Evolutionary conservation across 768 basidiomycete genomes (phyloP), one percentile per base, ranked within the genome.

Genomic region (Lanmaoa rubissima): DNA sequence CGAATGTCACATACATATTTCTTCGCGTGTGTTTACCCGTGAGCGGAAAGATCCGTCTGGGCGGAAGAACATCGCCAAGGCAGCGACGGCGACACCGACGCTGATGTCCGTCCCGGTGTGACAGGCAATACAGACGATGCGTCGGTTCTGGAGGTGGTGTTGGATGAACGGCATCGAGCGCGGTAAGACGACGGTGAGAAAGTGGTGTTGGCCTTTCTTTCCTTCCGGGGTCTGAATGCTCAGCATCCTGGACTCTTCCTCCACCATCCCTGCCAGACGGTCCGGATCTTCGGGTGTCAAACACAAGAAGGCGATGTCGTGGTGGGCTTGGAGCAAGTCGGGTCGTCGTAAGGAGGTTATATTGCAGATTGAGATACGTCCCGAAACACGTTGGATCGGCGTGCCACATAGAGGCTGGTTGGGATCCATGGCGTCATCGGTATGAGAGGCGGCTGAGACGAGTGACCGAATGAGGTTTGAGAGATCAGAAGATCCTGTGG

Each of bases 81-180:
- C 79, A 13, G 77, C 81, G 3, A 91, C 61, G 1, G 79, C 83
- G 1, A 91, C 76, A 2, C 90, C 89, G 3, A 88, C 78, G 51
- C 84, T 80, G 4, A 76, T 65, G 61, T 93, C 87, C 32, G 80
- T 81, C 9, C 88, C 87, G 0, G 75, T 76, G 31, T 77, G 77
- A 58, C 84, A 86, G 24, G 78, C 78, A 21, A 85, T 71, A 59
- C 83, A 83, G 0, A 86, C 65, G 10, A 64, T 58, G 16, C 58
- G 62, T 0, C 74, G 76, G 14, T 61, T 38, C 10, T 61, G 42
- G 2, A 91, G 73, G 13, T 78, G 70, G 0, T 56, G 24, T 2
- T 60, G 61, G 32, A 84, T 78, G 63, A 84, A 88, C 1, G 65
- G 62, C 50, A 82, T 72, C 1, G 81, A 70, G 8, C 60, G 68